These are phyloP conservation scores for Thraustochytrium striatum DNA, from an alignment of 352 stramenopile genomes.

Conservation along the genomic window DNA sequence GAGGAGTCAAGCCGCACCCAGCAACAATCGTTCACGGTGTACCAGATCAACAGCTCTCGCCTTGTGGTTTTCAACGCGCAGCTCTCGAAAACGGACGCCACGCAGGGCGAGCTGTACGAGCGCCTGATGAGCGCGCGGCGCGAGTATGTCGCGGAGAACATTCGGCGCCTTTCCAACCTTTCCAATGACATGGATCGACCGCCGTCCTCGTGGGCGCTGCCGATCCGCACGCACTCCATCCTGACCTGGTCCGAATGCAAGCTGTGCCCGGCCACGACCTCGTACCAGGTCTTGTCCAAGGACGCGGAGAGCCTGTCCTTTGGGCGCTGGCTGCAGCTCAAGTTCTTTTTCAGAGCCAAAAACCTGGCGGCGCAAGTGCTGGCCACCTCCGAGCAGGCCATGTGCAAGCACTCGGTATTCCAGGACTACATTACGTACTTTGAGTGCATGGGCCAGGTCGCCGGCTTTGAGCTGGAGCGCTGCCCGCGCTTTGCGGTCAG, in stretches of 20 bases:
- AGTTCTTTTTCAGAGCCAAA: constrained; percentile 78
- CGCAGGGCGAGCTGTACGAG: constrained; percentile 26
- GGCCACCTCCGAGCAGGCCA: constrained; percentile 48
- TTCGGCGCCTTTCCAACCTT: constrained; percentile 25
- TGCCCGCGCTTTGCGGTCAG: constrained; percentile 67
- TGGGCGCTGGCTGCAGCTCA: constrained; percentile 92
- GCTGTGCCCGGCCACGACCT: constrained; percentile 66
- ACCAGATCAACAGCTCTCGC: no score
- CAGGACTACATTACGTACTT: constrained; percentile 68
- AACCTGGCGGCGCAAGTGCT: constrained; percentile 61
- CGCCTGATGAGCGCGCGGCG: constrained; percentile 21
- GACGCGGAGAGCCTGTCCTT: constrained; percentile 95
- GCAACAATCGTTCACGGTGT: no score
- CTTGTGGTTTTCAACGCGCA: constrained; percentile 29
- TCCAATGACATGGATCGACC: no score
- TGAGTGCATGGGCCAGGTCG: constrained; percentile 65
- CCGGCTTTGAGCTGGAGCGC: constrained; percentile 70
- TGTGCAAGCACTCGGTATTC: constrained; percentile 63
- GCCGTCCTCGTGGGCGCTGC: constrained; percentile 18
- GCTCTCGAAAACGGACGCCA: constrained; percentile 14
- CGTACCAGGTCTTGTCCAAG: constrained; percentile 75
- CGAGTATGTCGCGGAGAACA: constrained; percentile 35
- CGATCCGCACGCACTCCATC: constrained; percentile 65
- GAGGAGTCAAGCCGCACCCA: no score
- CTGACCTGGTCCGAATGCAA: constrained; percentile 95